phyloP scores from a whole-genome alignment of 345 rosid genomes.

The Moringa oleifera region DNA sequence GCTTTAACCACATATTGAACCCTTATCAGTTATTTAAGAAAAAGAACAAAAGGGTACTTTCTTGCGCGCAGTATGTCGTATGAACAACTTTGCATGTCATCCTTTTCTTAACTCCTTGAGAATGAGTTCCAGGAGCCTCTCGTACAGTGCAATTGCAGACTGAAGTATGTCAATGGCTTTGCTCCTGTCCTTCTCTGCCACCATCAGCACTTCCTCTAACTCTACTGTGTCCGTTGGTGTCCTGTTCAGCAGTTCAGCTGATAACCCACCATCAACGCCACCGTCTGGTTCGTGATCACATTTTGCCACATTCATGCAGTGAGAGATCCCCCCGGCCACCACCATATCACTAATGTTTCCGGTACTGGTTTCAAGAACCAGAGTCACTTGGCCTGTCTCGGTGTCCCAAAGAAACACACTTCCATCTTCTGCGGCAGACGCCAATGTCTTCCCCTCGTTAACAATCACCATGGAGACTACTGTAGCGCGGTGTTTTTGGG shows the following conservation, averaged over 20 bases:
- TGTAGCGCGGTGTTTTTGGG: constrained; percentile 22
- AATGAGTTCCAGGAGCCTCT: constrained; percentile 31
- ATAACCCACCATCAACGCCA: constrained; percentile 7
- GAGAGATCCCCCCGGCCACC: constrained; percentile 20
- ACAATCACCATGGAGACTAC: constrained; percentile 25
- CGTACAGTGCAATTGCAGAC: constrained; percentile 34
- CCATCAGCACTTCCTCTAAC: constrained; percentile 20
- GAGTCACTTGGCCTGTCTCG: constrained; percentile 18
- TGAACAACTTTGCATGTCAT: neutral
- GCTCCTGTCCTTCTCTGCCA: constrained; percentile 21
- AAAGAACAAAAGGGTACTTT: neutral
- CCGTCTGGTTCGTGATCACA: neutral
- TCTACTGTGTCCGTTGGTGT: constrained; percentile 13
- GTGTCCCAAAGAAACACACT: constrained; percentile 27
- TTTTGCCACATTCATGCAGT: neutral
- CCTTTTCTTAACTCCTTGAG: constrained; percentile 27
- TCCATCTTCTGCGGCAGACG: constrained; percentile 46
- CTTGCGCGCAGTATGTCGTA: neutral
- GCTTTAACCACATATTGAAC: too few relatives aligned
- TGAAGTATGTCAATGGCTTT: constrained; percentile 38
- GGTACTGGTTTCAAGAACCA: constrained; percentile 17
- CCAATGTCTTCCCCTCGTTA: constrained; percentile 30
- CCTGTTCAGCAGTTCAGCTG: constrained; percentile 13
- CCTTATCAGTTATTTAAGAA: too few relatives aligned
- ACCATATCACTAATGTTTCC: constrained; percentile 28